Base-by-base conservation (phyloP, 768 basidiomycete species). In the Lactifluus echinatus region DNA sequence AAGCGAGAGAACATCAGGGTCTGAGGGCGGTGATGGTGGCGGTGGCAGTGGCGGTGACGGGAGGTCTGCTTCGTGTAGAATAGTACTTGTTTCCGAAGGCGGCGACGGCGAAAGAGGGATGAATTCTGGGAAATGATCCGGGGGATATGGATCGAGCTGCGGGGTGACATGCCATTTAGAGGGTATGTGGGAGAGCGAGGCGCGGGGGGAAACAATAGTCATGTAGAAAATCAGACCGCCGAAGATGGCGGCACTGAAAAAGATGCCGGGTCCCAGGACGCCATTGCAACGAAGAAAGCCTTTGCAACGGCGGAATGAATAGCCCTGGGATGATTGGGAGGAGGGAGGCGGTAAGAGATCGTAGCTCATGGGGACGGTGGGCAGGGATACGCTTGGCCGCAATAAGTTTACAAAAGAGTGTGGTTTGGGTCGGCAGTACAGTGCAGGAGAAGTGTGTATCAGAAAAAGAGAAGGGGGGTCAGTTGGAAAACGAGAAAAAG, bases 1-100 rank as follows among this genome's bases (percentile, higher is more conserved):
- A 31, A 72, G 63, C 45, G 66, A 67, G 52, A 68, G 60, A 40
- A 67, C 52, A 28, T 63, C 37, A 21, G 60, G 17, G 15, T 23
- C 23, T n/a, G n/a, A n/a, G n/a, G n/a, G n/a, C 7, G 28, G n/a
- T n/a, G n/a, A n/a, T n/a, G n/a, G n/a, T n/a, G n/a, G n/a, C n/a
- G n/a, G 19, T 5, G 15, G 2, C 2, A 52, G n/a, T 8, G 50
- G 31, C 3, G 60, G 33, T 29, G 37, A 47, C 2, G 51, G 23
- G 8, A 21, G 19, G 0, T 12, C 2, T 57, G 50, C 12, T 0
- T 34, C 23, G 8, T 51, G 34, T 11, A 40, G 26, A 2, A 40
- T n/a, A 2, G 29, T 14, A 3, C 46, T 21, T 2, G 56, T 26
- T 2, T 43, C 17, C 10, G 14, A 17, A 34, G 51, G 17, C 24